phyloP scores from a whole-genome alignment of 805 yeast species.

The Kuraishia piskuri region DNA sequence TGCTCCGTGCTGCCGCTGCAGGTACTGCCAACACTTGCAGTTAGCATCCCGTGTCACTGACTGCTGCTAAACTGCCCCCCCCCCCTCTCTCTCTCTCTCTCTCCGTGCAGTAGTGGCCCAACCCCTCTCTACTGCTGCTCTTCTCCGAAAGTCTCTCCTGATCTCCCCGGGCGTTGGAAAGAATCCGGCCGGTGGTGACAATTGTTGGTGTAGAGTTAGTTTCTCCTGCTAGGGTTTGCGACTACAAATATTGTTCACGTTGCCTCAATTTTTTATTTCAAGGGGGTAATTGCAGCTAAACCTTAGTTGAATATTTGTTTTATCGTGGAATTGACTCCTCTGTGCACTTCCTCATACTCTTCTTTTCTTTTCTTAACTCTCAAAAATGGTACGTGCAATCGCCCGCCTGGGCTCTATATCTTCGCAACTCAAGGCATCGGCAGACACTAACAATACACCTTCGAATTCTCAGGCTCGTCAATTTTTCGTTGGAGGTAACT shows the following conservation, averaged over 20 bases:
- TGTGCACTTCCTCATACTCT: neutral
- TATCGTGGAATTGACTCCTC: neutral
- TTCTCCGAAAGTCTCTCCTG: slow-evolving; percentile 2
- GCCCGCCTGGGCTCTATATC: slow-evolving; percentile 2
- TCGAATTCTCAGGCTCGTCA: slow-evolving; percentile 52
- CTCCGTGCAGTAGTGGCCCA: too few relatives aligned
- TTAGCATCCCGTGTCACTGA: neutral
- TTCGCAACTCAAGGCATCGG: neutral
- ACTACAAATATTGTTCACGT: neutral
- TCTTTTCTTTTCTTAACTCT: neutral
- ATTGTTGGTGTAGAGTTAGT: neutral
- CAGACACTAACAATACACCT: slow-evolving; percentile 1
- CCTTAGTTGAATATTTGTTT: neutral
- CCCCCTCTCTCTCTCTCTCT: neutral
- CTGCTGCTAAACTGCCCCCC: neutral
- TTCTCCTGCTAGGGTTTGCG: neutral
- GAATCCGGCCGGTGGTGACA: neutral
- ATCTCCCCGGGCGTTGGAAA: neutral
- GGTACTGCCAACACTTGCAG: too few relatives aligned
- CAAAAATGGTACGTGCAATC: slow-evolving; percentile 6
- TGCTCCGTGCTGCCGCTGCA: too few relatives aligned
- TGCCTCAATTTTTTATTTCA: neutral
- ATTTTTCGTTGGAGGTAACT: slow-evolving; percentile 98
- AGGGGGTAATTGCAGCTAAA: neutral
- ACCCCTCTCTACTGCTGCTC: neutral